Percentiles rank a stretch among this genome's conserved stretches.
phyloP scores from a whole-genome alignment of 2,329 filamentous ascomycete genomes.

The Fusarium odoratissimum region DNA sequence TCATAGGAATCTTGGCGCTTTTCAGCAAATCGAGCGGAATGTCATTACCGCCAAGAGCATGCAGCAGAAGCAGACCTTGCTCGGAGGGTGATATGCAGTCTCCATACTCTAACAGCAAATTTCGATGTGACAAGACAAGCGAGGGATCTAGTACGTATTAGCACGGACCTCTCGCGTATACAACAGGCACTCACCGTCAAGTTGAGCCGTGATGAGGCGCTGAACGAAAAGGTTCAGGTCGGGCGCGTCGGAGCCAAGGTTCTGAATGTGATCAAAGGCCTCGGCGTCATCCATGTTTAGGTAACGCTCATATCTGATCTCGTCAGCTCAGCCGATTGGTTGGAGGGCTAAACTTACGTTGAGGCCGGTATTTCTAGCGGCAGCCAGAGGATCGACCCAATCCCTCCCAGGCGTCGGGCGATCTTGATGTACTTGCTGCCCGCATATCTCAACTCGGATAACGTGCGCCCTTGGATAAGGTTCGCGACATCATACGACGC shows the following conservation, averaged over 20 bases:
- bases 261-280: slow-evolving; percentile 44
- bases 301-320: slow-evolving; percentile 48
- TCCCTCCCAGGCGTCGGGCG: slow-evolving; percentile 44
- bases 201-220: slow-evolving; percentile 37
- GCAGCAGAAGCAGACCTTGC: slow-evolving; percentile 42
- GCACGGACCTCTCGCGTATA: accelerated
- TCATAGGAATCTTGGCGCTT: slow-evolving; percentile 31
- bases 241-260: slow-evolving; percentile 26
- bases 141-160: slow-evolving; percentile 8
- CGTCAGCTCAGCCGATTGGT: not conserved
- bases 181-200: slow-evolving; percentile 13
- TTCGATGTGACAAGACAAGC: slow-evolving; percentile 33
- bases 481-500: slow-evolving; percentile 36
- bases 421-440: slow-evolving; percentile 52
- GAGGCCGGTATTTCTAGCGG: slow-evolving; percentile 48
- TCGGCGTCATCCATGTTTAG: slow-evolving; percentile 50
- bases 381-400: slow-evolving; percentile 50
- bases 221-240: slow-evolving; percentile 40
- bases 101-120: slow-evolving; percentile 42
- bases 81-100: slow-evolving; percentile 43
- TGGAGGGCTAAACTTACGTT: slow-evolving; percentile 42
- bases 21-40: slow-evolving; percentile 43
- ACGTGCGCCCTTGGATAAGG: slow-evolving; percentile 38
- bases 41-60: slow-evolving; percentile 35
- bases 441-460: slow-evolving; percentile 46